phyloP scores from a whole-genome alignment of 495 filamentous ascomycete species.

The Friedmanniomyces simplex region DNA sequence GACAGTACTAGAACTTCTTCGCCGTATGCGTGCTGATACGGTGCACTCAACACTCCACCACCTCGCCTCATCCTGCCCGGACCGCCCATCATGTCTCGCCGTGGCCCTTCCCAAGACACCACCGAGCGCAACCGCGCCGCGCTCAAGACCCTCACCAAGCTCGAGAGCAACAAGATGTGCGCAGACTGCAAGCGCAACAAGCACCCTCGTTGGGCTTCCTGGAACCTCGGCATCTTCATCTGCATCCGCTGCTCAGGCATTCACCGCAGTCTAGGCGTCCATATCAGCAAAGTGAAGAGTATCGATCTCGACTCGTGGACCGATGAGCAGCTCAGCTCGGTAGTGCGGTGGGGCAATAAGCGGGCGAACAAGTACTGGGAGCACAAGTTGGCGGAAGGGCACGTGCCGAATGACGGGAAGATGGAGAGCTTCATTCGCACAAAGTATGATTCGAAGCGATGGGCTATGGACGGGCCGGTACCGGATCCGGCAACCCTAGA shows the following conservation, averaged over 20 bases:
- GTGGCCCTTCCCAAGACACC: constrained; percentile 67
- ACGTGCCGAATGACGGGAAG: constrained; percentile 68
- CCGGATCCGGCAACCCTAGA: constrained; percentile 84
- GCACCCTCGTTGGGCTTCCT: constrained; percentile 96
- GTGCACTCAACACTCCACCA: too few relatives aligned
- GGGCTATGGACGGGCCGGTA: constrained; percentile 94
- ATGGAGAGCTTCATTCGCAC: constrained; percentile 99
- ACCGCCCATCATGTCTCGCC: constrained; percentile 65
- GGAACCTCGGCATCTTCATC: constrained; percentile 91
- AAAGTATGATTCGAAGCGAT: constrained; percentile 95
- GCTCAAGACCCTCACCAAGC: constrained; percentile 84
- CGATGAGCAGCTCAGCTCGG: constrained; percentile 88
- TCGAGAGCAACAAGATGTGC: constrained; percentile 90
- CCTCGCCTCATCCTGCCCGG: too few relatives aligned
- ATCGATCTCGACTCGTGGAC: constrained; percentile 98
- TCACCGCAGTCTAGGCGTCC: constrained; percentile 95
- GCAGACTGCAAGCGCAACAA: constrained; percentile 99
- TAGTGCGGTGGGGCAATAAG: constrained; percentile 87
- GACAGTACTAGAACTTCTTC: too few relatives aligned
- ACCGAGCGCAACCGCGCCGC: constrained; percentile 81
- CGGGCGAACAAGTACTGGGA: constrained; percentile 99
- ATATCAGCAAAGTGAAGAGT: constrained; percentile 95
- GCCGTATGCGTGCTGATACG: too few relatives aligned
- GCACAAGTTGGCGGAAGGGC: constrained; percentile 78
- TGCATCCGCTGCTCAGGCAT: constrained; percentile 98